These are phyloP conservation scores for Carnegiea gigantea DNA, from an alignment of 179 eudicot genomes.

Conservation along the genomic window DNA sequence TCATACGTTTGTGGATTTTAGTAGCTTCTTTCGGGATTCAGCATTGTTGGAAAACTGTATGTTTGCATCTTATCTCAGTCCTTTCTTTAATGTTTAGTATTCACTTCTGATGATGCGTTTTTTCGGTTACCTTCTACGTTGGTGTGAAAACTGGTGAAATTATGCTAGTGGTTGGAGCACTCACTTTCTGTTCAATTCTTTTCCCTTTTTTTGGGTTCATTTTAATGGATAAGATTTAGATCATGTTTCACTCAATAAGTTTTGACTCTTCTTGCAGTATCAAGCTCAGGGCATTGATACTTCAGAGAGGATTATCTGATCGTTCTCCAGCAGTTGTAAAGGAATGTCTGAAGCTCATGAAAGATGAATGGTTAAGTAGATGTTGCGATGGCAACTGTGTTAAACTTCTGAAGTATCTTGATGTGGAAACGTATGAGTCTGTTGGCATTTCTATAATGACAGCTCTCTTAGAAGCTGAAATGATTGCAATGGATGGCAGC, in stretches of 20 bases:
- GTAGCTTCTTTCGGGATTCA: neutral
- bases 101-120: neutral
- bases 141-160: constrained; percentile 7
- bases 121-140: neutral
- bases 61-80: neutral
- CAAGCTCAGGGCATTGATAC: constrained; percentile 82
- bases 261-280: constrained; percentile 45
- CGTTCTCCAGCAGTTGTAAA: constrained; percentile 77
- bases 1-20: neutral
- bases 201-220: neutral
- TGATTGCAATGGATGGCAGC: constrained; percentile 55
- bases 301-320: constrained; percentile 95
- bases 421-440: constrained; percentile 94
- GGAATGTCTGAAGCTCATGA: constrained; percentile 82
- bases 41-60: neutral
- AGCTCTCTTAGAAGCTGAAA: constrained; percentile 66
- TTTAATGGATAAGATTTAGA: neutral
- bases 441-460: constrained; percentile 82
- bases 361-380: constrained; percentile 92
- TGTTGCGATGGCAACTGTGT: constrained; percentile 75
- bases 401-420: constrained; percentile 88
- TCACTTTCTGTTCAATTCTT: neutral
- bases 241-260: neutral
- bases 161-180: neutral
- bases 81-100: constrained; percentile 1